Evolutionary conservation across 2,329 filamentous ascomycete genomes (phyloP).

Genomic region (Scortechinia acanthostroma): DNA sequence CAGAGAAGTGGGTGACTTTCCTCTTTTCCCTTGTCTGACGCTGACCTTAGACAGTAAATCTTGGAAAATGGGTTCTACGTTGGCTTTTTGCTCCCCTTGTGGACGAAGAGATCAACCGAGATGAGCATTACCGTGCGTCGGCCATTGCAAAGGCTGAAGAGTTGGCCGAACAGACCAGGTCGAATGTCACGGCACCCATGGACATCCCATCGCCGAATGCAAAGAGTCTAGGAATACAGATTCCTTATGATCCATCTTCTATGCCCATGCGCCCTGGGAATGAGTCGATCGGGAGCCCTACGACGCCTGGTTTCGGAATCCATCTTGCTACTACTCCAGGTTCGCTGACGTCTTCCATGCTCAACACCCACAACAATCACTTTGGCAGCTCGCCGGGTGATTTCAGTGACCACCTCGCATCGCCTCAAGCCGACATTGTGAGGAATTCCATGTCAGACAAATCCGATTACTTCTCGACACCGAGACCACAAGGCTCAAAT

Average conservation of each 20-base stretch:
- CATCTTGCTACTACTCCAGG: conserved; percentile 53
- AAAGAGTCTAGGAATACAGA: conserved; percentile 18
- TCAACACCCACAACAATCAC: conserved; percentile 32
- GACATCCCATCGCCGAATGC: conserved; percentile 7
- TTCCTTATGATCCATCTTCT: conserved; percentile 24
- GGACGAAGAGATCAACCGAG: conserved; percentile 80
- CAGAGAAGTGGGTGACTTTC: conserved; percentile 66
- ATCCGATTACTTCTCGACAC: conserved; percentile 68
- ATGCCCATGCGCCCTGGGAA: conserved; percentile 37
- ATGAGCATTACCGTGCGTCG: conserved; percentile 65
- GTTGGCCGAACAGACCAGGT: conserved; percentile 47
- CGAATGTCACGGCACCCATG: conserved; percentile 15
- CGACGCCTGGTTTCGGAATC: conserved; percentile 73
- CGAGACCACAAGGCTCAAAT: neutral
- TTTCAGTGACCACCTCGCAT: neutral
- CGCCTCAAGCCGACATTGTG: conserved; percentile 23
- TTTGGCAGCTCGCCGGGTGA: conserved; percentile 35
- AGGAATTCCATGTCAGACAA: conserved; percentile 51
- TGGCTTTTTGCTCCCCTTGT: conserved; percentile 86
- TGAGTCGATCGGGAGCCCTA: conserved; percentile 49
- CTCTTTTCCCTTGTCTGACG: neutral
- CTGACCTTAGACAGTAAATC: conserved; percentile 59
- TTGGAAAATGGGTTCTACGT: conserved; percentile 91
- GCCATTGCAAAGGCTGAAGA: conserved; percentile 52
- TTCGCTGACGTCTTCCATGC: neutral